phyloP scores from a whole-genome alignment of 305 asterid genomes.

The Euphrasia arctica region DNA sequence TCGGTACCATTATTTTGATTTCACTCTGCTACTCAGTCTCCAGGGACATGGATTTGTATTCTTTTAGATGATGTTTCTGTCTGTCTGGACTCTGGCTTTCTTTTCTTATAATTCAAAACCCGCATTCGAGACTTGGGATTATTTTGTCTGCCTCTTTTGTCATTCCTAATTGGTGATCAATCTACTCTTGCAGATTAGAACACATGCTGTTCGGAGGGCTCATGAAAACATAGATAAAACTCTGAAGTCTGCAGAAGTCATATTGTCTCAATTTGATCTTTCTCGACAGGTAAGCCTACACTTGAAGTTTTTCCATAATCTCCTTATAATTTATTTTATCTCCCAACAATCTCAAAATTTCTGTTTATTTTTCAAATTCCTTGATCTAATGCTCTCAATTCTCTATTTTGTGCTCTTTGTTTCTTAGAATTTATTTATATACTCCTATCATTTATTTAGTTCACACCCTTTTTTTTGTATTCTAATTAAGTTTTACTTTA shows the following conservation, averaged over 20 bases:
- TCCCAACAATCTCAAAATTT: neutral
- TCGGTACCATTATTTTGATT: too few relatives aligned
- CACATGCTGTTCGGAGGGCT: slow-evolving; percentile 93
- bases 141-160: neutral
- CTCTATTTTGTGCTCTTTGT: too few relatives aligned
- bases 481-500: neutral
- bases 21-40: too few relatives aligned
- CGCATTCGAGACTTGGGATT: neutral
- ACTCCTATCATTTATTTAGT: too few relatives aligned
- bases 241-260: slow-evolving; percentile 91
- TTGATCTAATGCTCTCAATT: neutral
- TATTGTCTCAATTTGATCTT: slow-evolving; percentile 82
- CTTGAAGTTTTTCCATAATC: neutral
- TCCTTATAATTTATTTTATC: neutral
- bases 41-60: too few relatives aligned
- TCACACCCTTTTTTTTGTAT: neutral
- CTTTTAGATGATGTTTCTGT: too few relatives aligned
- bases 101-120: too few relatives aligned
- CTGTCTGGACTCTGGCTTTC: too few relatives aligned
- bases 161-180: slow-evolving; percentile 11
- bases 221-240: slow-evolving; percentile 95
- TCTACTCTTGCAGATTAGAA: slow-evolving; percentile 66
- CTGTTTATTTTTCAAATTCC: neutral
- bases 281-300: slow-evolving; percentile 65
- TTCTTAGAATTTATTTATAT: neutral